These are phyloP conservation scores for Amniculicola lignicola DNA, from an alignment of 495 filamentous ascomycete genomes.

Conservation along the genomic window DNA sequence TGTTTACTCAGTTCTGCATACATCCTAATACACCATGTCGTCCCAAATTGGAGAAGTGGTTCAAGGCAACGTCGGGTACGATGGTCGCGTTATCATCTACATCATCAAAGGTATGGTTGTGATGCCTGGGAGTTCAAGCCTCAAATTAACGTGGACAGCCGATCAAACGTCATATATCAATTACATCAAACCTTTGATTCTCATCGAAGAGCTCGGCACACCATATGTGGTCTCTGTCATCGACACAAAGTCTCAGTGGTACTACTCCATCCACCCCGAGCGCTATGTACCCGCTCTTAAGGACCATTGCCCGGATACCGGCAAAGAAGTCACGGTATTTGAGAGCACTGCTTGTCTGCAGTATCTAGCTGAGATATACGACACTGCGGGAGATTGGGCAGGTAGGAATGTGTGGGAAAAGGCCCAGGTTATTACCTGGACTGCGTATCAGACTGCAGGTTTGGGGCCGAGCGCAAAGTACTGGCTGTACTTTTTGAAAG, in stretches of 20 bases:
- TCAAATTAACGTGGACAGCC: conserved; percentile 12
- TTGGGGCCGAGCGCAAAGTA: conserved; percentile 22
- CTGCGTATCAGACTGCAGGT: conserved; percentile 17
- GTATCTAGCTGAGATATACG: conserved; percentile 34
- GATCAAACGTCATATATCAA: conserved; percentile 36
- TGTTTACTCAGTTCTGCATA: no score
- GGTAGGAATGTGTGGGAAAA: conserved; percentile 28
- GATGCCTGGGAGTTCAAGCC: background rate
- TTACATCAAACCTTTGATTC: conserved; percentile 37
- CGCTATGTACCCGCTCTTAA: conserved; percentile 27
- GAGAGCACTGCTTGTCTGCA: conserved; percentile 37
- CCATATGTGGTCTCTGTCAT: conserved; percentile 34
- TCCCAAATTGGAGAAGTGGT: no score
- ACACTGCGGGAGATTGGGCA: conserved; percentile 23
- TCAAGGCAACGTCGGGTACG: conserved; percentile 24
- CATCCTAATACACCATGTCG: no score
- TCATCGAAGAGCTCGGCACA: conserved; percentile 30
- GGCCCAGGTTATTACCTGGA: conserved; percentile 15
- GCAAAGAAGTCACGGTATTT: conserved; percentile 32
- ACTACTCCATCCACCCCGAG: conserved; percentile 31
- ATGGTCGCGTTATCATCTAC: conserved; percentile 34
- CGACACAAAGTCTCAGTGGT: conserved; percentile 34
- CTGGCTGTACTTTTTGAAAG: conserved; percentile 22
- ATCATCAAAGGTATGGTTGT: conserved; percentile 30
- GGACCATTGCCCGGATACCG: conserved; percentile 28